Evolutionary conservation across 2,329 filamentous ascomycete species (phyloP).

Genomic region (Metarhizium humberi): DNA sequence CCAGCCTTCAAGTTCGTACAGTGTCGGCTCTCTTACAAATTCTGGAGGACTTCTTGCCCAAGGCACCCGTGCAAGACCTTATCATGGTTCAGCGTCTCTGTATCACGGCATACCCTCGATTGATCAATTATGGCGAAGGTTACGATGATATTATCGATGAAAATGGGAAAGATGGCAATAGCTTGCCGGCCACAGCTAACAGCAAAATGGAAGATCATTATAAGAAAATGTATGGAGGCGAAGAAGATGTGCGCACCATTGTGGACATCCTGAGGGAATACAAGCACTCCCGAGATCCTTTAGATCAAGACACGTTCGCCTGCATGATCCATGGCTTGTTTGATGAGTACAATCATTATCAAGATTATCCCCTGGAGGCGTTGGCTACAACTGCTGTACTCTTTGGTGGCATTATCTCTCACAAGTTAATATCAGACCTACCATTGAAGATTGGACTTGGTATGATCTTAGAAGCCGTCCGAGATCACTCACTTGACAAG

Average conservation of each 20-base stretch:
- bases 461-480: slow-evolving; percentile 95
- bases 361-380: slow-evolving; percentile 92
- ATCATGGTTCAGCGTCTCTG: slow-evolving; percentile 77
- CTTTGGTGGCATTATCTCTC: slow-evolving; percentile 93
- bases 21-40: slow-evolving; percentile 74
- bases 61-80: slow-evolving; percentile 54
- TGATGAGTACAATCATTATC: slow-evolving; percentile 93
- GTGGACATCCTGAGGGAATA: slow-evolving; percentile 77
- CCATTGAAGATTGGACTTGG: slow-evolving; percentile 89
- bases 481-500: slow-evolving; percentile 71
- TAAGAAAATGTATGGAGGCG: slow-evolving; percentile 93
- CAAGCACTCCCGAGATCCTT: slow-evolving; percentile 74
- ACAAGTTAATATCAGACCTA: slow-evolving; percentile 80
- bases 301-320: slow-evolving; percentile 90
- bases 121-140: slow-evolving; percentile 94
- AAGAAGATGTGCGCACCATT: slow-evolving; percentile 77
- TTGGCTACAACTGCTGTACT: slow-evolving; percentile 91
- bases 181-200: slow-evolving; percentile 69
- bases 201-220: slow-evolving; percentile 95
- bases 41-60: slow-evolving; percentile 59
- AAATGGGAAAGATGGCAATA: slow-evolving; percentile 75
- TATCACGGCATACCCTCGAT: slow-evolving; percentile 82
- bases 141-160: slow-evolving; percentile 85
- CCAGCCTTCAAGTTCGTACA: slow-evolving; percentile 75
- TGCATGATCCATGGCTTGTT: slow-evolving; percentile 98